phyloP scores from a whole-genome alignment of 108 stramenopile species.

The Skeletonema marinoi region DNA sequence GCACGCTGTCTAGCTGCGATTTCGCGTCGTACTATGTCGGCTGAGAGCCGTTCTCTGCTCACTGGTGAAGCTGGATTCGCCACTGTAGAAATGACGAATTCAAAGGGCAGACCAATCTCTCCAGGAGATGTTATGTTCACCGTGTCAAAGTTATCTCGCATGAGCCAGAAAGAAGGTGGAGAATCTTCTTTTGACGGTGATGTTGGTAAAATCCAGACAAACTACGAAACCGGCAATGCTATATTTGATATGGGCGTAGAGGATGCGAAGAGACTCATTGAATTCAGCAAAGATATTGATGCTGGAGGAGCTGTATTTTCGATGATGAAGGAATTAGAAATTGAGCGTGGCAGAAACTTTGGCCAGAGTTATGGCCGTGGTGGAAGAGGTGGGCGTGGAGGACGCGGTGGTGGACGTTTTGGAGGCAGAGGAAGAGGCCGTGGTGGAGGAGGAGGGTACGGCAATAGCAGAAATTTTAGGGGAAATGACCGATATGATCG shows the following conservation, averaged over 20 bases:
- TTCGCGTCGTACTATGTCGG: constrained; percentile 64
- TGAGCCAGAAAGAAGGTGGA: constrained; percentile 68
- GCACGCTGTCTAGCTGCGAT: constrained; percentile 90
- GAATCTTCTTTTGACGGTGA: constrained; percentile 73
- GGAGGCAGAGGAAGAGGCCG: constrained; percentile 12
- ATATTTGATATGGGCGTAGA: constrained; percentile 88
- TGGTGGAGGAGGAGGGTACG: neutral
- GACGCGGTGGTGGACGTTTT: constrained; percentile 40
- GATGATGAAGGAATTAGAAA: constrained; percentile 73
- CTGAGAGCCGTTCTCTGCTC: constrained; percentile 79
- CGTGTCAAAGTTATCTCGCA: constrained; percentile 77
- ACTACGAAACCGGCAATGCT: constrained; percentile 67
- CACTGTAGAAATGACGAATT: constrained; percentile 82
- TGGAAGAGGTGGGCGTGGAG: constrained; percentile 55
- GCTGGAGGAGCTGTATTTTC: constrained; percentile 75
- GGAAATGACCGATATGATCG: no score
- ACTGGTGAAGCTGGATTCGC: constrained; percentile 81
- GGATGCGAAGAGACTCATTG: constrained; percentile 81
- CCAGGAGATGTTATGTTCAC: constrained; percentile 90
- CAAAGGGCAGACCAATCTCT: constrained; percentile 58
- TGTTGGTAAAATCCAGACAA: constrained; percentile 84
- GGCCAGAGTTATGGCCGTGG: constrained; percentile 52
- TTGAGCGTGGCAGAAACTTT: constrained; percentile 76
- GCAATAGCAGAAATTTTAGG: neutral
- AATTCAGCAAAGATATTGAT: constrained; percentile 77